Evolutionary conservation across 257 asterid species (phyloP), one percentile per base, ranked within the genome.

Genomic region (Voacanga thouarsii): DNA sequence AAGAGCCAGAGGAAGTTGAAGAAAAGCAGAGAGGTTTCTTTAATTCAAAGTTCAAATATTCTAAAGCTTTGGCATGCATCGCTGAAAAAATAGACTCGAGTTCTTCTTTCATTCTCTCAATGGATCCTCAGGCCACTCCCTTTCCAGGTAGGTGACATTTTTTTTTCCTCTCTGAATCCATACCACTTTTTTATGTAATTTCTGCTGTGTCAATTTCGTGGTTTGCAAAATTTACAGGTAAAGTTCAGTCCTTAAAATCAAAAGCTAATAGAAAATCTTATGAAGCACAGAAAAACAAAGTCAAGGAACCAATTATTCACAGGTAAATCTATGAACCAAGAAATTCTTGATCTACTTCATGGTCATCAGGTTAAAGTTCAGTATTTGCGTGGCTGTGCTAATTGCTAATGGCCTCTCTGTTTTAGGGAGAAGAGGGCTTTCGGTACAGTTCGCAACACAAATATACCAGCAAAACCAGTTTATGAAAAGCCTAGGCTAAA

Each of bases 111-210:
- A 55, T 28, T 75, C 66, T 66, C 24, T 37, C 84, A 49, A 90
- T 90, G 94, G 96, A 92, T 80, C 78, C 66, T 75, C 86, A 87
- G 69, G 88, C 92, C 55, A 90, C 90, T n/a, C 91, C 92, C 9
- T 87, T 82, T 84, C 91, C 91, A 81, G 92, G 96, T 83, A 81
- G 92, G 96, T 83, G 59, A 18, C 15, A 23, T 50, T 60, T 33
- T 57, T 4, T 3, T 26, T 7, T 57, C 47, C 49, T 2, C 23
- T 39, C 21, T 56, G 12, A 3, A 23, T 70, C 44, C 57, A 11
- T 6, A 6, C 2, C 43, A 24, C 1, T 24, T 74, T 43, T 18
- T 63, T n/a, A 14, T 47, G 0, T 59, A 55, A 67, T 68, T 68
- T 68, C 8, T n/a, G 28, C 49, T 47, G 2, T 47, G 2, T 26